A percentile compares a stretch with the other conserved stretches of the same genome.
Conservation (phyloP, 208 protist genomes). For the Trypanosoma congolense region DNA sequence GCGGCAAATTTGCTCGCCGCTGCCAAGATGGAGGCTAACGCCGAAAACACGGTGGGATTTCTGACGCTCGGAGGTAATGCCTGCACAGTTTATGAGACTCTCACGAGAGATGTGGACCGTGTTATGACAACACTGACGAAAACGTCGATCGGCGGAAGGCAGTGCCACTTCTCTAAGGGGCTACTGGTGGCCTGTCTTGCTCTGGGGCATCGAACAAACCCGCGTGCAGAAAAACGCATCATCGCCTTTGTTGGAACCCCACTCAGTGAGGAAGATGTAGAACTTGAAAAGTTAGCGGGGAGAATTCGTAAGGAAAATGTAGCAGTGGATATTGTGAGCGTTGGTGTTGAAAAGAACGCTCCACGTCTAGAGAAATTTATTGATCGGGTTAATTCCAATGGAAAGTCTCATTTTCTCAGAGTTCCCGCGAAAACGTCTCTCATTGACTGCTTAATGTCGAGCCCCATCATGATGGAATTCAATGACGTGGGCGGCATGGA, state of each 20-base stretch:
- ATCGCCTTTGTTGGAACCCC: conserved; percentile 97
- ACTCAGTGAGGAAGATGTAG: conserved; percentile 79
- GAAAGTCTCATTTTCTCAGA: conserved; percentile 83
- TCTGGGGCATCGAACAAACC: conserved; percentile 96
- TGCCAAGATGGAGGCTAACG: conserved; percentile 93
- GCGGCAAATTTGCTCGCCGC: conserved; percentile 93
- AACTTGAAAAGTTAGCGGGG: conserved; percentile 91
- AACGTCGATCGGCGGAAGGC: conserved; percentile 82
- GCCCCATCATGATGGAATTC: conserved; percentile 75
- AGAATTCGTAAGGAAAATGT: conserved; percentile 97
- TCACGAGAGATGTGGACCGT: conserved; percentile 92
- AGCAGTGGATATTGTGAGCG: conserved; percentile 95
- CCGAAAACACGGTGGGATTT: conserved; percentile 96
- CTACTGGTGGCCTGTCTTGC: conserved; percentile 94
- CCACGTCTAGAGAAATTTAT: conserved; percentile 91
- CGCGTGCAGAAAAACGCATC: conserved; percentile 94
- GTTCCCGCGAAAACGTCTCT: conserved; percentile 78
- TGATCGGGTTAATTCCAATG: conserved; percentile 79
- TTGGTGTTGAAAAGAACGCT: conserved; percentile 92
- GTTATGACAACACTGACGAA: conserved; percentile 88
- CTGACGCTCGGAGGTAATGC: conserved; percentile 91
- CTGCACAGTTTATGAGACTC: conserved; percentile 92
- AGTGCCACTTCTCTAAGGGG: conserved; percentile 84
- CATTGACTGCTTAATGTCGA: conserved; percentile 90
- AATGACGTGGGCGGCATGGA: conserved; percentile 25